Conservation (phyloP, 2,329 filamentous ascomycete species). For the Claviceps humidiphila region DNA sequence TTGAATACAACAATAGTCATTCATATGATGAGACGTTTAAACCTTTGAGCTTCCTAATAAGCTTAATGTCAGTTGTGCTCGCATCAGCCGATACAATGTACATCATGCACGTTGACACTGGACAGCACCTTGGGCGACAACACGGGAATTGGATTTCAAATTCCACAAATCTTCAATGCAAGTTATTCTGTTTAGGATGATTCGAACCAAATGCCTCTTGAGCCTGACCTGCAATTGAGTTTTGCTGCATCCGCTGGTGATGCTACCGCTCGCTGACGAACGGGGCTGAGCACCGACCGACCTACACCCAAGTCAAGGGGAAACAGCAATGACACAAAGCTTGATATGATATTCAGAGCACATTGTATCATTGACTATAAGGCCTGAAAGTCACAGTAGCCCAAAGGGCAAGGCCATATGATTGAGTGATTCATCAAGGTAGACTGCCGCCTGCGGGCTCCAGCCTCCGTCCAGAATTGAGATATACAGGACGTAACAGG, state of each 20-base stretch:
- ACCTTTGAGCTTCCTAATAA: neutral
- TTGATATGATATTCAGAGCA: neutral
- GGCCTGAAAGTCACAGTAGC: neutral
- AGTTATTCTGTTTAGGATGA: neutral
- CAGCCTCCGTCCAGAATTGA: too few relatives aligned
- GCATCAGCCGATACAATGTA: neutral
- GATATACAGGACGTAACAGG: too few relatives aligned
- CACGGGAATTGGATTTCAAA: too few relatives aligned
- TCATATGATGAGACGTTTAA: too few relatives aligned
- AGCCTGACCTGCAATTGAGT: neutral
- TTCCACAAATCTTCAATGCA: neutral
- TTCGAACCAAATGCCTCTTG: neutral
- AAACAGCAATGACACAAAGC: neutral
- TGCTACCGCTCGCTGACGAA: neutral
- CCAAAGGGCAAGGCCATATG: neutral
- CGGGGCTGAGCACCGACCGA: neutral
- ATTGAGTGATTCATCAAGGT: too few relatives aligned
- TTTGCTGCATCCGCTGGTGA: neutral
- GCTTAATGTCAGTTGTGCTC: neutral
- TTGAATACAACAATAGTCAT: too few relatives aligned
- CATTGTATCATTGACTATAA: neutral
- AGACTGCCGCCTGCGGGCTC: too few relatives aligned
- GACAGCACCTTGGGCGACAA: neutral
- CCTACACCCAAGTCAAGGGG: neutral
- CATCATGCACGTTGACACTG: neutral